phyloP scores from a whole-genome alignment of 2,329 filamentous ascomycete species.

The Penicillium sclerotigenum region DNA sequence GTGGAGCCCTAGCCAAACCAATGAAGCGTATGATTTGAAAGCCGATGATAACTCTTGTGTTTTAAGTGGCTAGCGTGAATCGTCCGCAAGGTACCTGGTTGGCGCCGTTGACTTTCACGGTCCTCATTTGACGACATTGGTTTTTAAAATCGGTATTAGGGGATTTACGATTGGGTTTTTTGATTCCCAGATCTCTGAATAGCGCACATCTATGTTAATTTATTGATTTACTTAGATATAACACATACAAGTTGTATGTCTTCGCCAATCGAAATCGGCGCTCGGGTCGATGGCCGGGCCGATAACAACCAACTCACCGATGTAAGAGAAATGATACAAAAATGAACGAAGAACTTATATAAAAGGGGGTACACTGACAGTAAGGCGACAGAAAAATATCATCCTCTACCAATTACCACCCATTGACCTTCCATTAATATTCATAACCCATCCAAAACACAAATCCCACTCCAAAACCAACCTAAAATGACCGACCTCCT shows the following conservation, averaged over 20 bases:
- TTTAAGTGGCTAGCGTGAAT: slow-evolving; percentile 13
- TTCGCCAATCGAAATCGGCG: background rate
- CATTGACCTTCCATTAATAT: background rate
- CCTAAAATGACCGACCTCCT: slow-evolving; percentile 3
- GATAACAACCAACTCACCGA: slow-evolving; percentile 1
- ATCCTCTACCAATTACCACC: background rate
- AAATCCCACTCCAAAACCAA: background rate
- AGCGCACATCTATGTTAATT: too few species aligned
- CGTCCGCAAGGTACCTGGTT: slow-evolving; percentile 23
- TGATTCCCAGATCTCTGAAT: background rate
- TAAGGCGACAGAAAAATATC: background rate
- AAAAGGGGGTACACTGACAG: background rate
- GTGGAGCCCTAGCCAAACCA: slow-evolving; percentile 8
- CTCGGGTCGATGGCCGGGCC: slow-evolving; percentile 8
- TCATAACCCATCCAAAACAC: background rate
- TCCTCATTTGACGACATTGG: slow-evolving; percentile 14
- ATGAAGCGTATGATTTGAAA: slow-evolving; percentile 1
- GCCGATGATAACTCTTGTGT: slow-evolving; percentile 17
- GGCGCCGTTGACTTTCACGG: slow-evolving; percentile 20
- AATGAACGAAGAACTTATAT: background rate
- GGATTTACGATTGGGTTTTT: background rate
- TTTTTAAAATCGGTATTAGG: slow-evolving; percentile 8
- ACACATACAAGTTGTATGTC: too few species aligned
- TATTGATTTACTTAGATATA: too few species aligned
- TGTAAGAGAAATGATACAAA: background rate